Percentiles rank a stretch among this genome's conserved stretches.
Evolutionary conservation across 2,329 filamentous ascomycete species (phyloP).

Genomic region (Diaporthe eres): DNA sequence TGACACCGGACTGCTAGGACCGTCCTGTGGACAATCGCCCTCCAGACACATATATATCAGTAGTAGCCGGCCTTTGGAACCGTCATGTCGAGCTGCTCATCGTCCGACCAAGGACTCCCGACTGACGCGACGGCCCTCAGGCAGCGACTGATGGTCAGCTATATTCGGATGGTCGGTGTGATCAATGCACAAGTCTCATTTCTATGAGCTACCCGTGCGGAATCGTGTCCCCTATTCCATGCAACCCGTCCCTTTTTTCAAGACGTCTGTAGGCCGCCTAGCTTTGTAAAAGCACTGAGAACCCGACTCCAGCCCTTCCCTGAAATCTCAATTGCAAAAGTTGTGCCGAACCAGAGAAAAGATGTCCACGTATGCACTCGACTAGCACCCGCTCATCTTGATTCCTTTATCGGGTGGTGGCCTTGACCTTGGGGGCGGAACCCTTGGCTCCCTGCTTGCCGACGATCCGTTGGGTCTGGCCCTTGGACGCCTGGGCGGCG

Average conservation of each 20-base stretch:
- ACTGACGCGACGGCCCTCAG: background rate
- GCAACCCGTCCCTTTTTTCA: slow-evolving; percentile 46
- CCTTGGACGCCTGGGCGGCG: slow-evolving; percentile 81
- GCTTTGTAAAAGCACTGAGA: slow-evolving; percentile 43
- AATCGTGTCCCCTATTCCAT: slow-evolving; percentile 47
- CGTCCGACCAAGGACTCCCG: background rate
- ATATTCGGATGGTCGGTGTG: slow-evolving; percentile 37
- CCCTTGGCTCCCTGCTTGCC: slow-evolving; percentile 99
- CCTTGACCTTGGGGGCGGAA: slow-evolving; percentile 85
- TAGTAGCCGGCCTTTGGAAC: background rate
- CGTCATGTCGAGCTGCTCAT: background rate
- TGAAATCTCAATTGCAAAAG: slow-evolving; percentile 40
- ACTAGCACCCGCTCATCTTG: slow-evolving; percentile 41
- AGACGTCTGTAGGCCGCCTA: slow-evolving; percentile 41
- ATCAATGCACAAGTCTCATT: slow-evolving; percentile 50
- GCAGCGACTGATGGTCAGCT: background rate
- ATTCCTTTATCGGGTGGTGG: slow-evolving; percentile 82
- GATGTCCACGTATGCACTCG: slow-evolving; percentile 34
- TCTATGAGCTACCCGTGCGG: slow-evolving; percentile 51
- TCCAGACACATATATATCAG: slow-evolving; percentile 22
- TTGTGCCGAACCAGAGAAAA: slow-evolving; percentile 33
- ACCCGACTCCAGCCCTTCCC: slow-evolving; percentile 43
- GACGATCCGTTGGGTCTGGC: slow-evolving; percentile 83
- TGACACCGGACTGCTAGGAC: background rate
- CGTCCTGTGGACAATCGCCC: background rate